Conservation (phyloP, 306 rosid genomes). For the Cucurbita ficifolia region DNA sequence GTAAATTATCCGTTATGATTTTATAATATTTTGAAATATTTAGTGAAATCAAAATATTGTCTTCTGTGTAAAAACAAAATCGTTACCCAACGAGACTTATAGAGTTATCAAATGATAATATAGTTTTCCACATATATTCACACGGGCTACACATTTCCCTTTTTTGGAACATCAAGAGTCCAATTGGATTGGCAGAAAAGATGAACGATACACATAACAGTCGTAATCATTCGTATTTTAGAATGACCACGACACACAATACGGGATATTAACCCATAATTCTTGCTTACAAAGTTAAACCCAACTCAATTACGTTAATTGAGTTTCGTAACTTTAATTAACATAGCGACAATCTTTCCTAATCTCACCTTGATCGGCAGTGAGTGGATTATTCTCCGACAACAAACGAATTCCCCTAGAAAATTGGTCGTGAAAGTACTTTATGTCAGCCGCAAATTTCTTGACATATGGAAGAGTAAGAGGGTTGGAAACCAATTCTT, state of each 20-base stretch:
- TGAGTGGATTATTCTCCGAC: slow-evolving; percentile 58
- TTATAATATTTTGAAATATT: too few species aligned
- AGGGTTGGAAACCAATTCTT: slow-evolving; percentile 44
- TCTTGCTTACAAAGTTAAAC: neutral
- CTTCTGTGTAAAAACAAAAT: too few species aligned
- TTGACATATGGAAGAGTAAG: slow-evolving; percentile 45
- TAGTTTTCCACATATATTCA: too few species aligned
- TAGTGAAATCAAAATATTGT: too few species aligned
- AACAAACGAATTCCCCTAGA: slow-evolving; percentile 37
- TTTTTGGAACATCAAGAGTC: too few species aligned
- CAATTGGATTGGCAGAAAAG: too few species aligned
- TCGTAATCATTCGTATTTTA: neutral
- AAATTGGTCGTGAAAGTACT: slow-evolving; percentile 55
- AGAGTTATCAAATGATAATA: too few species aligned
- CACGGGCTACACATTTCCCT: too few species aligned
- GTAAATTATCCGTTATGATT: too few species aligned
- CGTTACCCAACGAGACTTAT: too few species aligned
- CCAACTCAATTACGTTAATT: slow-evolving; percentile 9
- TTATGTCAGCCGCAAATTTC: slow-evolving; percentile 56
- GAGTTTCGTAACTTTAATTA: neutral
- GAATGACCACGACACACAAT: neutral
- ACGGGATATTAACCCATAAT: neutral
- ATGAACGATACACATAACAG: neutral
- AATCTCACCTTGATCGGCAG: slow-evolving; percentile 42
- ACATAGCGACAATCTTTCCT: slow-evolving; percentile 65